phyloP scores from a whole-genome alignment of 2,329 filamentous ascomycete genomes.

The Aspergillus tanneri region DNA sequence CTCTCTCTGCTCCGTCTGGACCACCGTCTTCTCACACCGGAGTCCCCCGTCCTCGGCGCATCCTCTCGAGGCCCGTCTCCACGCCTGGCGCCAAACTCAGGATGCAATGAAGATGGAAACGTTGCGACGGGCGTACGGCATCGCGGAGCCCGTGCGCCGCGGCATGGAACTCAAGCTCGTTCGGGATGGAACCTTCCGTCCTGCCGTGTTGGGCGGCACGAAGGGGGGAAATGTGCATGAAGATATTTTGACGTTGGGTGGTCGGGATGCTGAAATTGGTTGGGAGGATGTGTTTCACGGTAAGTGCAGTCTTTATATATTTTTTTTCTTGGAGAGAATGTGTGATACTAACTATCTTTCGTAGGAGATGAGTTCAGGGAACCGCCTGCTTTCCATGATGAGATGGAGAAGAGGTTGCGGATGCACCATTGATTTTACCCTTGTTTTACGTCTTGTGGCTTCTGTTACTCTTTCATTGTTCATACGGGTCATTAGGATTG shows the following conservation, averaged over 20 bases:
- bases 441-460: background rate
- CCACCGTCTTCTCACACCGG: slow-evolving; percentile 42
- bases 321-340: slow-evolving; percentile 16
- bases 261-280: slow-evolving; percentile 70
- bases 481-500: slow-evolving; percentile 7
- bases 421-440: slow-evolving; percentile 55
- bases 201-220: slow-evolving; percentile 64
- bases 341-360: slow-evolving; percentile 13
- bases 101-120: slow-evolving; percentile 83
- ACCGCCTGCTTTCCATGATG: slow-evolving; percentile 74
- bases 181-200: slow-evolving; percentile 70
- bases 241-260: slow-evolving; percentile 71
- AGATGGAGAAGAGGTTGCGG: slow-evolving; percentile 90
- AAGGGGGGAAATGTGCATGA: slow-evolving; percentile 69
- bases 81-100: slow-evolving; percentile 87
- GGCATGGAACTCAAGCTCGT: slow-evolving; percentile 95
- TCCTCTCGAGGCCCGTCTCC: slow-evolving; percentile 87
- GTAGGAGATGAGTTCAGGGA: slow-evolving; percentile 67
- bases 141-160: slow-evolving; percentile 86
- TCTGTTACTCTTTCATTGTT: slow-evolving; percentile 5
- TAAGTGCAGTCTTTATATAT: slow-evolving; percentile 33
- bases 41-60: slow-evolving; percentile 67
- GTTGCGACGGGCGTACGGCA: slow-evolving; percentile 81
- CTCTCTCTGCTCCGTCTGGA: slow-evolving; percentile 56
- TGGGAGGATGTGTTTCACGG: slow-evolving; percentile 96